Percentiles rank a stretch among this genome's conserved stretches.
Evolutionary conservation across 139 green algal genomes (phyloP).

Genomic region (Chloropicon primus): DNA sequence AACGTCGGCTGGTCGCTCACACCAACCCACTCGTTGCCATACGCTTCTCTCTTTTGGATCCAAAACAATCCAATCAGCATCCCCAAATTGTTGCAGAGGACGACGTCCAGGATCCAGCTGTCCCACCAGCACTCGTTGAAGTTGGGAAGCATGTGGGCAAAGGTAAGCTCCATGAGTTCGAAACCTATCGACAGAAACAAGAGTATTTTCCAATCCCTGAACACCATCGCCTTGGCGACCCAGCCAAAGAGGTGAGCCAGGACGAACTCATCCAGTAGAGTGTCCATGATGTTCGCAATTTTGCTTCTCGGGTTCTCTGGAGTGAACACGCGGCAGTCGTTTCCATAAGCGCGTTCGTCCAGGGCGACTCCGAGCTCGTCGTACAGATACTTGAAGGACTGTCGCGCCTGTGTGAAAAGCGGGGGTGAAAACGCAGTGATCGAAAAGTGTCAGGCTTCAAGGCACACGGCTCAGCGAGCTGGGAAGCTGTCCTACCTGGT

Average conservation of each 20-base stretch:
- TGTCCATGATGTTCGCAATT: slow-evolving; percentile 33
- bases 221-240: slow-evolving; percentile 66
- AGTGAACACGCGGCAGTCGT: slow-evolving; percentile 55
- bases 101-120: slow-evolving; percentile 74
- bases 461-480: too few species aligned
- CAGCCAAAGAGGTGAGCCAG: slow-evolving; percentile 73
- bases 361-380: slow-evolving; percentile 59
- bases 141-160: slow-evolving; percentile 82
- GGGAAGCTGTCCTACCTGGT: background rate
- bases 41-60: slow-evolving; percentile 10
- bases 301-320: slow-evolving; percentile 39
- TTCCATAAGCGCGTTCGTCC: slow-evolving; percentile 53
- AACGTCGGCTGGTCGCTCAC: slow-evolving; percentile 42
- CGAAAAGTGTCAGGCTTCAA: background rate
- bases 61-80: slow-evolving; percentile 25
- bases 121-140: slow-evolving; percentile 98
- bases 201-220: slow-evolving; percentile 53
- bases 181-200: slow-evolving; percentile 30
- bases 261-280: slow-evolving; percentile 83
- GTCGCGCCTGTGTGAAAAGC: slow-evolving; percentile 30
- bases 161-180: slow-evolving; percentile 37
- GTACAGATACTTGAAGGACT: slow-evolving; percentile 66
- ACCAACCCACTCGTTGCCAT: slow-evolving; percentile 50
- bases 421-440: background rate
- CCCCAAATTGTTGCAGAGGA: slow-evolving; percentile 67